Base-by-base conservation (phyloP, 1,284 basidiomycete genomes). In the Trametes sp. region DNA sequence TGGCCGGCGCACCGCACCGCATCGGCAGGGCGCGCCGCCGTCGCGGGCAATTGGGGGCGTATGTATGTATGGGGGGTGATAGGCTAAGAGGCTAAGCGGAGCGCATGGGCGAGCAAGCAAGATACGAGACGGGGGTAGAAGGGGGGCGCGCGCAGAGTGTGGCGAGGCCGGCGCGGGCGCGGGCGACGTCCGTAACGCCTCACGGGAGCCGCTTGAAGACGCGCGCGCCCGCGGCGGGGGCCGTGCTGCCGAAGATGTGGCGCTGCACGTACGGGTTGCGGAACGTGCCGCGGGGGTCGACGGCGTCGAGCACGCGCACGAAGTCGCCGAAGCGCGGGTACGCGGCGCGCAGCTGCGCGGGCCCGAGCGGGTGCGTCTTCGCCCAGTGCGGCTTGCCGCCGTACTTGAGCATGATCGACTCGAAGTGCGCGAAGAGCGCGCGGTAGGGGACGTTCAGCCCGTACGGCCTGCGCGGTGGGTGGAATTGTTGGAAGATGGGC, bases 301-400 rank as follows among this genome's bases (percentile, higher is more conserved):
- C 89, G 13, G 82, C 75, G 46, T 87, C 75, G 44, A 97, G 76
- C 31, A 96, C 86, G 19, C 76, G 73, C 28, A 89, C 78, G 77
- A 96, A 98, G 66, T 95, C 89, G 68, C 88, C 84, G 77, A 97
- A 96, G 61, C 85, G 86, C 31, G 96, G 93, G 77, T 98, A 99
- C 63, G 74, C 73, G 59, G 74, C 73, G 59, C 85, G 83, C 59
- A 98, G 82, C 49, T 82, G 80, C 46, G 84, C 82, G 0, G 93
- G 93, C 48, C 84, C 82, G 56, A 96, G 84, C 24, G 81, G 80
- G 76, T 99, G 97, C 24, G 95, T 87, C 78, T 99, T 99, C 0
- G 96, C 98, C 97, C 97, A 99, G 81, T 99, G 97, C 4, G 97
- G 96, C 59, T 94, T 85, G 9, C 96, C 96, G 51, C 85, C 84